Conservation (phyloP, 192 early-diverging fungal species). For the Rhizophlyctis rosea region DNA sequence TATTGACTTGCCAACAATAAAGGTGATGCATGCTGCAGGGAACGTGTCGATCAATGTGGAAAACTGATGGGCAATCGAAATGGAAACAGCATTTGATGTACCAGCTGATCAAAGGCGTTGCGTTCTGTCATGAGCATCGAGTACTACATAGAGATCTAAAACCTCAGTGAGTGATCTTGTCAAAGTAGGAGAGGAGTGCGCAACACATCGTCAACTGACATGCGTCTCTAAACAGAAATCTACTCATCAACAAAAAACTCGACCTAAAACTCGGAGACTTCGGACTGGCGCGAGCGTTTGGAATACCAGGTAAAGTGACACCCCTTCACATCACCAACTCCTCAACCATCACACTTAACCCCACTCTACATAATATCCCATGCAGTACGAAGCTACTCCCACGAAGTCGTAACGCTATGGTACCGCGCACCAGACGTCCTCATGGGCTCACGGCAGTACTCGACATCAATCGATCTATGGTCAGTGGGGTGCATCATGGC, state of each 20-base stretch:
- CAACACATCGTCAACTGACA: constrained; percentile 54
- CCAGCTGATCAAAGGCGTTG: constrained; percentile 92
- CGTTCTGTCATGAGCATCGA: constrained; percentile 92
- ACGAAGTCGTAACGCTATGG: constrained; percentile 98
- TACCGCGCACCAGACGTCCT: constrained; percentile 94
- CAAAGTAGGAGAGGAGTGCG: constrained; percentile 65
- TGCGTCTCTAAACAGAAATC: constrained; percentile 60
- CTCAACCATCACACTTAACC: constrained; percentile 2
- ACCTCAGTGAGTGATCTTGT: constrained; percentile 76
- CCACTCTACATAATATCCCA: neutral
- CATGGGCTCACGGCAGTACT: constrained; percentile 89
- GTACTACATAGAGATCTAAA: constrained; percentile 86
- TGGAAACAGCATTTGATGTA: constrained; percentile 84
- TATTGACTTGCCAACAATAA: constrained; percentile 61
- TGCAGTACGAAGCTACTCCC: constrained; percentile 62
- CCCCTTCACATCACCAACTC: too few species aligned
- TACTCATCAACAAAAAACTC: constrained; percentile 85
- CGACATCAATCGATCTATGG: constrained; percentile 96
- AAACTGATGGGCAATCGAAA: neutral
- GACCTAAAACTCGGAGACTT: constrained; percentile 77
- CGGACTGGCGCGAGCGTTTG: constrained; percentile 94
- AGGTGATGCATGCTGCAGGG: constrained; percentile 52
- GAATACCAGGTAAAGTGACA: constrained; percentile 75
- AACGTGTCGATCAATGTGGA: neutral
- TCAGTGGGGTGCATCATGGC: constrained; percentile 93